Evolutionary conservation across 768 basidiomycete species (phyloP), one percentile per base, ranked within the genome.

Genomic region (Lactarius hengduanensis): DNA sequence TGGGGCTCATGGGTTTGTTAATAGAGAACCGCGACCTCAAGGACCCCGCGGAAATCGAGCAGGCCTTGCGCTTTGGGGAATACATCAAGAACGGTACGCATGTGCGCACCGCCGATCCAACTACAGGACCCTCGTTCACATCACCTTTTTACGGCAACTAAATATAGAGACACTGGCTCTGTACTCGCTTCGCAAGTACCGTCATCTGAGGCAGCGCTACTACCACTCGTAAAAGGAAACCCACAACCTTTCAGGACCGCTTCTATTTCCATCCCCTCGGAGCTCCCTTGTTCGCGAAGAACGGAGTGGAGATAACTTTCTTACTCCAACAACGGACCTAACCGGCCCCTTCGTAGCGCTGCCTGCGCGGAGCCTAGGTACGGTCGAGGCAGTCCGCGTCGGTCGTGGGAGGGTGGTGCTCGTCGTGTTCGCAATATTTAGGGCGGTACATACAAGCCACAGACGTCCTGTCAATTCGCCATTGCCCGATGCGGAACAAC

Each of bases 71-170:
- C 65, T 76, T 93, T 36, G 90, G 87, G 15, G 91, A 93, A 74
- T 93, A 92, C 71, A 93, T 94, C 76, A 91, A 88, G 78, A 90
- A 91, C 72, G 92, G 92, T 90, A 71, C 68, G 83, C 72, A 32
- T 28, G 1, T 55, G 54, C 22, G 41, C 34, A 26, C 57, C 59
- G 6, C 45, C 15, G 11, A 22, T 53, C 22, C 50, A 53, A 7
- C 13, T 53, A 13, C 50, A 28, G 47, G 38, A 40, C 16, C 13
- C 36, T 59, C 59, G 22, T 61, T 43, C 8, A 20, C 57, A 40
- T 40, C 60, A 36, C 26, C 13, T 26, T 50, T 3, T 4, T 5
- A 22, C 4, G 22, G 11, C 47, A 26, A 26, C 47, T 26, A 50
- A 50, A 50, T 18, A 28, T 36, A 60, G 92, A 94, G 78, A 93